Evolutionary conservation across 495 filamentous ascomycete species (phyloP).

Genomic region (Tuber indicum): DNA sequence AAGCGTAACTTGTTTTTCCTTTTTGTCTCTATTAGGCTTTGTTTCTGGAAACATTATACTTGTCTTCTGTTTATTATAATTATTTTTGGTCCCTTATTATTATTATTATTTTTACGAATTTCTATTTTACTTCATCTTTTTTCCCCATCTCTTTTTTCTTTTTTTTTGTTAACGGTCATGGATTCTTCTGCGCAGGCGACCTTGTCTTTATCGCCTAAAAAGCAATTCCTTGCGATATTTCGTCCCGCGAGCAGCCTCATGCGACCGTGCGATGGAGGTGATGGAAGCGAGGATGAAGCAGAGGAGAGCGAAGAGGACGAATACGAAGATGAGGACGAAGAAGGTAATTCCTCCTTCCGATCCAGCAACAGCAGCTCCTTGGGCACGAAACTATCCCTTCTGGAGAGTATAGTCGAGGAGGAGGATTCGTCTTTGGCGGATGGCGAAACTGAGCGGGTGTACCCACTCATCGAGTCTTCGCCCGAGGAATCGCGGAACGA

Average conservation of each 20-base stretch:
- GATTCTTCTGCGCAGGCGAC: slow-evolving; percentile 29
- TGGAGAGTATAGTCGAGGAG: slow-evolving; percentile 27
- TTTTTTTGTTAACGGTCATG: slow-evolving; percentile 12
- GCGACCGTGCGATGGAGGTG: slow-evolving; percentile 27
- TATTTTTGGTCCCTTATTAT: background rate
- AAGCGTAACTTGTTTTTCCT: background rate
- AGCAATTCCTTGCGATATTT: slow-evolving; percentile 24
- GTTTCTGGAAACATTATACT: slow-evolving; percentile 4
- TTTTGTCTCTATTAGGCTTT: background rate
- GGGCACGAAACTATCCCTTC: slow-evolving; percentile 22
- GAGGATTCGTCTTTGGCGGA: slow-evolving; percentile 17
- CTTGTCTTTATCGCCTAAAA: slow-evolving; percentile 32
- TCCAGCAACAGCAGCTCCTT: slow-evolving; percentile 11
- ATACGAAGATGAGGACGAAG: slow-evolving; percentile 13
- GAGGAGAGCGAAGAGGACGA: slow-evolving; percentile 12
- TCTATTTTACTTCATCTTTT: background rate
- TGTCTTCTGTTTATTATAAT: background rate
- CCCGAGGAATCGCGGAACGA: slow-evolving; percentile 14
- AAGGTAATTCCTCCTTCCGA: slow-evolving; percentile 12
- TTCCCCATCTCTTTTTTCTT: background rate
- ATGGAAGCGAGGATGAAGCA: slow-evolving; percentile 29
- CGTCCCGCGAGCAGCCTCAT: slow-evolving; percentile 27
- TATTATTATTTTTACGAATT: background rate
- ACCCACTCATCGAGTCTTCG: slow-evolving; percentile 14
- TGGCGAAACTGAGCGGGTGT: slow-evolving; percentile 8